These are phyloP conservation scores for Saccharomycodes ludwigii DNA, from an alignment of 805 yeast genomes.

Conservation along the genomic window DNA sequence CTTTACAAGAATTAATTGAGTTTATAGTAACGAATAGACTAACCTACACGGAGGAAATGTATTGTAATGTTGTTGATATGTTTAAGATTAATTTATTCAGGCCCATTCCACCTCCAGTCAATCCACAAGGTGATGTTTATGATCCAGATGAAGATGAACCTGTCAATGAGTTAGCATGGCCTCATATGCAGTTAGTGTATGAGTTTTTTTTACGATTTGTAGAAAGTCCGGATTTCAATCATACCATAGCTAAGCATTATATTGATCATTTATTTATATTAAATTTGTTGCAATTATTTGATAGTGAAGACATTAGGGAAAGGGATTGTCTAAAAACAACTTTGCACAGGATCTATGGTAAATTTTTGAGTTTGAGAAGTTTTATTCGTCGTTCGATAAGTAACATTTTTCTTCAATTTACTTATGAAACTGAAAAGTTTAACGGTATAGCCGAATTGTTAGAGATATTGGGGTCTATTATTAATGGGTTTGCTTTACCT, in stretches of 20 bases:
- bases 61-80: conserved; percentile 79
- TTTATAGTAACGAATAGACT: conserved; percentile 75
- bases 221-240: conserved; percentile 90
- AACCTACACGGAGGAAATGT: conserved; percentile 83
- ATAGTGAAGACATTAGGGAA: conserved; percentile 93
- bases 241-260: conserved; percentile 82
- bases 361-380: conserved; percentile 78
- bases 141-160: conserved; percentile 99
- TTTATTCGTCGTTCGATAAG: conserved; percentile 85
- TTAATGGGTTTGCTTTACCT: conserved; percentile 96
- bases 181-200: conserved; percentile 94
- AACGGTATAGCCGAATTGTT: conserved; percentile 91
- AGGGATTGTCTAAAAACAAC: conserved; percentile 93
- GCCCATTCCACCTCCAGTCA: conserved; percentile 96
- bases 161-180: conserved; percentile 93
- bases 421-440: conserved; percentile 89
- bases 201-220: conserved; percentile 88
- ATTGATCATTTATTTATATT: conserved; percentile 86
- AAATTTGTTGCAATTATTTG: conserved; percentile 76
- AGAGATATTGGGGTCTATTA: conserved; percentile 91
- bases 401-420: conserved; percentile 85
- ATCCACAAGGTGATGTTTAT: conserved; percentile 89
- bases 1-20: conserved; percentile 81
- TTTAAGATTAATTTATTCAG: conserved; percentile 80
- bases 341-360: conserved; percentile 90